Percentiles rank a stretch among this genome's conserved stretches.
phyloP scores from a whole-genome alignment of 768 basidiomycete species.

The Cantharellus anzutake region DNA sequence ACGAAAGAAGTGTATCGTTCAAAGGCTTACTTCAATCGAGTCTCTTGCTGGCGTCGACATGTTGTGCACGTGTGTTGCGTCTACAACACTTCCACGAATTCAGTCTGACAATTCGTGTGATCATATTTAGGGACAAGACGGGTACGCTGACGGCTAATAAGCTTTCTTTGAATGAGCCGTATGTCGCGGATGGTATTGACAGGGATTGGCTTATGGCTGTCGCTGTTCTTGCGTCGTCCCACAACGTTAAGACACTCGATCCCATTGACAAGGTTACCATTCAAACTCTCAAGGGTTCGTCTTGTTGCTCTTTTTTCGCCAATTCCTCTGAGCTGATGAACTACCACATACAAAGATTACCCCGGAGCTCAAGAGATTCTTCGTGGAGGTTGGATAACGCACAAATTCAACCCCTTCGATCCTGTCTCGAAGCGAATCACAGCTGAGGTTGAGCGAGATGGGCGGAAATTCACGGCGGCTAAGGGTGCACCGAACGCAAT shows the following conservation, averaged over 20 bases:
- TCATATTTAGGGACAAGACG: constrained; percentile 20
- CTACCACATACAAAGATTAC: constrained; percentile 18
- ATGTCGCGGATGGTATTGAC: constrained; percentile 17
- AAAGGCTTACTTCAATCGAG: constrained; percentile 31
- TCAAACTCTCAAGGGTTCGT: constrained; percentile 19
- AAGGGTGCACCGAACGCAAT: constrained; percentile 32
- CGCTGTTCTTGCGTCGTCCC: constrained; percentile 28
- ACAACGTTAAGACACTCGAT: constrained; percentile 27
- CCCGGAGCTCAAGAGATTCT: constrained; percentile 27
- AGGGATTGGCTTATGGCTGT: constrained; percentile 20
- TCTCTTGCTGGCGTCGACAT: constrained; percentile 31
- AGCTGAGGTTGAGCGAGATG: constrained; percentile 27
- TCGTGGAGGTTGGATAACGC: constrained; percentile 24
- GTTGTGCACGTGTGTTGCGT: constrained; percentile 13
- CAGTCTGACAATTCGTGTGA: no score
- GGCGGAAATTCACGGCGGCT: constrained; percentile 23
- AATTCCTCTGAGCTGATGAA: constrained; percentile 5
- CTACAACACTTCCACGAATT: no score
- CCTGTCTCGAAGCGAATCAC: constrained; percentile 34
- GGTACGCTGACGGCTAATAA: constrained; percentile 32
- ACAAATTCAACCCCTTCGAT: constrained; percentile 30
- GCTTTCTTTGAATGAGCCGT: constrained; percentile 26
- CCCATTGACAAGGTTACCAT: constrained; percentile 32
- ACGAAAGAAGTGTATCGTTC: constrained; percentile 26
- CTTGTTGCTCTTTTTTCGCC: neutral